Conservation (phyloP, 2,329 filamentous ascomycete genomes). For the Trichoderma cornu-damae region DNA sequence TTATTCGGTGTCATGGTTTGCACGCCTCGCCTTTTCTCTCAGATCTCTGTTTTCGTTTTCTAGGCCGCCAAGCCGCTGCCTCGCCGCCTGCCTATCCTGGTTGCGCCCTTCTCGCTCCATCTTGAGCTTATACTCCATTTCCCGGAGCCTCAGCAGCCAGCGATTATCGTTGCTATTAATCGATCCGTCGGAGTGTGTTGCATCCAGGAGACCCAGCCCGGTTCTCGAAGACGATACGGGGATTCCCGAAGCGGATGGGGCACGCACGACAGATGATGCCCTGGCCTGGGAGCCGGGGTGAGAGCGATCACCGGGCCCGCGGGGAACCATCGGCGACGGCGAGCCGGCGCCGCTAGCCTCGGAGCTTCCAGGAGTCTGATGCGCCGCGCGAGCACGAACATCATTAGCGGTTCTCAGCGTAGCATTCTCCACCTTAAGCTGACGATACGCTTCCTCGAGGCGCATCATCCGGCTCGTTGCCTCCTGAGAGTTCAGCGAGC, state of each 20-base stretch:
- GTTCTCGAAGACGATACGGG: conserved; percentile 22
- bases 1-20: conserved; percentile 26
- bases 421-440: conserved; percentile 61
- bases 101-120: conserved; percentile 81
- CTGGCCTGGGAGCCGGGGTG: conserved; percentile 24
- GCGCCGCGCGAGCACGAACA: conserved; percentile 48
- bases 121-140: conserved; percentile 84
- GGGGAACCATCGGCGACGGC: conserved; percentile 51
- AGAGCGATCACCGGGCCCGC: conserved; percentile 45
- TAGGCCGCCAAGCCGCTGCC: conserved; percentile 73
- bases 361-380: conserved; percentile 37
- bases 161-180: conserved; percentile 53
- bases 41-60: conserved; percentile 68
- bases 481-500: conserved; percentile 40
- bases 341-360: conserved; percentile 41
- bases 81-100: conserved; percentile 76
- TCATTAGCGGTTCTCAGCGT: conserved; percentile 63
- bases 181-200: conserved; percentile 3
- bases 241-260: conserved; percentile 28
- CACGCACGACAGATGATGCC: conserved; percentile 32
- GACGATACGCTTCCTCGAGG: conserved; percentile 56
- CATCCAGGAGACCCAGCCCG: conserved; percentile 16
- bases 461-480: conserved; percentile 46
- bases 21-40: conserved; percentile 52
- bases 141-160: conserved; percentile 79